Base-by-base conservation (phyloP, 2,329 filamentous ascomycete species). In the Aspergillus puulaauensis region DNA sequence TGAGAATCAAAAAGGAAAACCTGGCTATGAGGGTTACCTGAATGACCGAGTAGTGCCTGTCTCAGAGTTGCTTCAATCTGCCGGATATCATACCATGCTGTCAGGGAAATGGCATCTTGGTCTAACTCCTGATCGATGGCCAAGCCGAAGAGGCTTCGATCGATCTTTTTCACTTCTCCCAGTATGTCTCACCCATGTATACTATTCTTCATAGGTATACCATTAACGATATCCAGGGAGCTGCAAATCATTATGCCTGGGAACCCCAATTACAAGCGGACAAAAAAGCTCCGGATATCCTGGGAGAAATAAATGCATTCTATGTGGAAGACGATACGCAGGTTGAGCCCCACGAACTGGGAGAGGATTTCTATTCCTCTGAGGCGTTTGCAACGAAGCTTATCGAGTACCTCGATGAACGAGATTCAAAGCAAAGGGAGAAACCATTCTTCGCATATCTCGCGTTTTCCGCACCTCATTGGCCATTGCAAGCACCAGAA, bases 61-160 rank as follows among this genome's bases (percentile, higher is more conserved):
- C 15, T 82, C 84, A 2, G 84, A 87, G 66, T 64, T 87, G 2
- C 75, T 87, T 3, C 79, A 75, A 4, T 84, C 86, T 59, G 79
- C 75, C 0, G 84, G 84, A 9, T 87, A 87, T 65, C 76, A 81
- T 49, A 87, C 85, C 1, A 61, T 85, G 7, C 85, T 87, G 80
- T 74, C 82, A 3, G 84, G 85, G 0, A 87, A 88, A 66, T 87
- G 84, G 84, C 84, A 87, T 68, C 71, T 87, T 19, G 85, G 85
- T 0, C 71, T 87, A 15, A 85, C 79, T 0, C 80, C 82, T 0
- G 83, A 86, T 62, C 78, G 79, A 5, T 81, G 78, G 6, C 85
- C 85, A 0, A 76, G 80, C 46, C 78, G 76, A 11, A 77, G 85
- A 14, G 85, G 86, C 0, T 88, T 88, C 62, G 80, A 84, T 57